Evolutionary conservation across 768 basidiomycete genomes (phyloP), one percentile per base, ranked within the genome.

Genomic region (Lactarius hatsudake): DNA sequence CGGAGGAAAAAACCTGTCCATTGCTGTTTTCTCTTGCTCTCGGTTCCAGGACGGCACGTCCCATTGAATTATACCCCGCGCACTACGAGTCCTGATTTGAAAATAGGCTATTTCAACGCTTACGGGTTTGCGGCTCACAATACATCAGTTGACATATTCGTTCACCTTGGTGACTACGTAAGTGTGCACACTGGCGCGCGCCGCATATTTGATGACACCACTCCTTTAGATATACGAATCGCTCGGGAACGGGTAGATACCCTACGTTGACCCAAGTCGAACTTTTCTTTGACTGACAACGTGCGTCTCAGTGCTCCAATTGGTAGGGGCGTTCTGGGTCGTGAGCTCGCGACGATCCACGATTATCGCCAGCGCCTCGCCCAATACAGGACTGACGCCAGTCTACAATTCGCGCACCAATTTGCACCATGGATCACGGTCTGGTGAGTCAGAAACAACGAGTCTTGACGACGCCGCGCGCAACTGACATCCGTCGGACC

Each of bases 21-120:
- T 87, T n/a, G 85, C 84, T 0, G 82, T 86, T 2, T 86, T 86
- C 74, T 85, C 83, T 8, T 86, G 85, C 72, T 84, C 84, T 5
- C 82, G 82, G 63, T 84, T 76, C 70, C 85, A 84, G 74, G 75
- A 77, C 51, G 83, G 83, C 80, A 61, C 28, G 75, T 70, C 59
- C 6, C 6, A 53, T 26, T 13, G 23, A 26, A 15, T 53, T 53
- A 18, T 34, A n/a, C 55, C 28, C 32, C 12, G 30, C 20, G 3
- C 20, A 30, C 48, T 36, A 30, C 28, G 10, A 42, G 13, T 15
- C 23, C 60, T 23, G 38, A 45, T 9, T 34, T 2, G 30, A 30
- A 32, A 17, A 54, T 70, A 82, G 84, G 85, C 1, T 85, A 80
- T 76, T 87, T 87, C 77, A 86, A 86, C 74, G 85, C 85, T 12